Evolutionary conservation across 495 filamentous ascomycete species (phyloP).

Genomic region (Daldinia childiae): DNA sequence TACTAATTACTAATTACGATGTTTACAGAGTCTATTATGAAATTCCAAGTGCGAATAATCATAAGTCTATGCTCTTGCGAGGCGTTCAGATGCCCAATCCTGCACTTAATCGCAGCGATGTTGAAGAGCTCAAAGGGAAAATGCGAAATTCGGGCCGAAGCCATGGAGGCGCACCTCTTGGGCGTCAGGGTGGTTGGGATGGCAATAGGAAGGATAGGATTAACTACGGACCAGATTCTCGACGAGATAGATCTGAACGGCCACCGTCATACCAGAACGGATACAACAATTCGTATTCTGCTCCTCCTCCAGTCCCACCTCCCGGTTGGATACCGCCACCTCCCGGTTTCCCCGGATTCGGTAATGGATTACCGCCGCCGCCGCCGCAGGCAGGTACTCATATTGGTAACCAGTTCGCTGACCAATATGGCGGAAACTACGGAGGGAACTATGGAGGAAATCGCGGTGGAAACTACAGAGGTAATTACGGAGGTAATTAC

Average conservation of each 20-base stretch:
- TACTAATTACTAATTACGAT: slow-evolving; percentile 28
- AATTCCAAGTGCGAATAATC: slow-evolving; percentile 74
- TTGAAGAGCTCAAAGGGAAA: slow-evolving; percentile 70
- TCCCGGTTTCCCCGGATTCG: slow-evolving; percentile 56
- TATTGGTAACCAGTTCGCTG: slow-evolving; percentile 42
- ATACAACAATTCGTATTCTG: slow-evolving; percentile 45
- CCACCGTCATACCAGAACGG: slow-evolving; percentile 40
- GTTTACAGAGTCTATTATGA: slow-evolving; percentile 77
- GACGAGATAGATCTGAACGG: slow-evolving; percentile 34
- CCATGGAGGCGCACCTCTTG: slow-evolving; percentile 55
- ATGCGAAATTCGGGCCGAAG: slow-evolving; percentile 67
- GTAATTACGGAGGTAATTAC: slow-evolving; percentile 28
- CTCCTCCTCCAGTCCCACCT: slow-evolving; percentile 42
- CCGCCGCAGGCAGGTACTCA: slow-evolving; percentile 47
- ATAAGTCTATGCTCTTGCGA: slow-evolving; percentile 94
- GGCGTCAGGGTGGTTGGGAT: slow-evolving; percentile 45
- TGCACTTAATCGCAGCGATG: slow-evolving; percentile 76
- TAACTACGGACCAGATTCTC: slow-evolving; percentile 54
- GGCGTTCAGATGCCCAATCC: slow-evolving; percentile 77
- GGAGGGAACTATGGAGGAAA: slow-evolving; percentile 35
- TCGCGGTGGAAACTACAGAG: slow-evolving; percentile 37
- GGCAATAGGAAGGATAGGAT: slow-evolving; percentile 49
- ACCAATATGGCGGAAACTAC: slow-evolving; percentile 30
- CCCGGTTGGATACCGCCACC: slow-evolving; percentile 57
- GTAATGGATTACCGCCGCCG: slow-evolving; percentile 54